A percentile compares a stretch with the other conserved stretches of the same genome.
phyloP scores from a whole-genome alignment of 176 grass and related monocot genomes.

The Pontederia paniculata region DNA sequence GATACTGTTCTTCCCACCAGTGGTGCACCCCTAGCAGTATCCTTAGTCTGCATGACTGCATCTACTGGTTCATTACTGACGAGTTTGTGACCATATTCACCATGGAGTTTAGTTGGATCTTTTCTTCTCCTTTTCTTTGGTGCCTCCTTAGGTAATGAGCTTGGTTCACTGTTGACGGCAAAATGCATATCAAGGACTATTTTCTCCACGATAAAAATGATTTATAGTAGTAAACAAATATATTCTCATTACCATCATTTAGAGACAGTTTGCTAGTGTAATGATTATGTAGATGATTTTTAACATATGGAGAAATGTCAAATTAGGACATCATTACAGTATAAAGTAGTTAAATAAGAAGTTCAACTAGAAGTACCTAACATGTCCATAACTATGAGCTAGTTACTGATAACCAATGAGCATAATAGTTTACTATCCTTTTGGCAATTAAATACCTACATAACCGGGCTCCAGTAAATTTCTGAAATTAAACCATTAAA shows the following conservation, averaged over 20 bases:
- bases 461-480: too few species aligned
- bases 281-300: too few species aligned
- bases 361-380: too few species aligned
- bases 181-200: neutral
- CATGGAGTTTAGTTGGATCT: slow-evolving; percentile 36
- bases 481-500: too few species aligned
- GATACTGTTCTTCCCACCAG: slow-evolving; percentile 30
- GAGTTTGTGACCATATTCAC: slow-evolving; percentile 32
- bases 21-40: slow-evolving; percentile 27
- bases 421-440: too few species aligned
- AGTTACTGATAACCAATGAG: too few species aligned
- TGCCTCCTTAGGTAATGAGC: slow-evolving; percentile 28
- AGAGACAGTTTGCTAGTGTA: too few species aligned
- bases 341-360: too few species aligned
- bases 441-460: too few species aligned
- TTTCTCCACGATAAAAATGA: neutral
- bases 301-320: too few species aligned
- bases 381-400: too few species aligned
- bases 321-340: too few species aligned
- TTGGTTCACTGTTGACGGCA: slow-evolving; percentile 48
- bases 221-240: neutral
- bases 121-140: slow-evolving; percentile 96
- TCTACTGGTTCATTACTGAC: slow-evolving; percentile 32
- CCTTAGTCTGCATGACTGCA: slow-evolving; percentile 28
- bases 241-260: neutral